Percentiles rank a stretch among this genome's conserved stretches.
Conservation (phyloP, 768 basidiomycete genomes). For the Trametes sanguinea region DNA sequence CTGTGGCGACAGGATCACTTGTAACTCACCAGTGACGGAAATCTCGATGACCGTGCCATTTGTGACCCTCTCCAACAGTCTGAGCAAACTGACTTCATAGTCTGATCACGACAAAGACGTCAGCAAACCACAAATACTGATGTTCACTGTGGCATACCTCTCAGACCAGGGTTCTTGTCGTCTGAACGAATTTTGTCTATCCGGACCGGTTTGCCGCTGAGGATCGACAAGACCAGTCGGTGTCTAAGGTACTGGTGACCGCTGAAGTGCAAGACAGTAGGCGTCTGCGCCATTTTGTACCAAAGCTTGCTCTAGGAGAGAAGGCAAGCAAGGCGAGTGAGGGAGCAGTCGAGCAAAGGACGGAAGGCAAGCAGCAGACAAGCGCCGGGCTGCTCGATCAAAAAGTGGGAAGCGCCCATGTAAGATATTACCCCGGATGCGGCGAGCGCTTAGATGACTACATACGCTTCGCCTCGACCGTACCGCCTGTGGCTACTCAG, state of each 20-base stretch:
- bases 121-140: neutral
- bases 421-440: slow-evolving; percentile 2
- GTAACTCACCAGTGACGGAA: slow-evolving; percentile 79
- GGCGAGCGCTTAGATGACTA: slow-evolving; percentile 14
- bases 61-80: slow-evolving; percentile 86
- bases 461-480: slow-evolving; percentile 1
- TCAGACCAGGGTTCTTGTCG: slow-evolving; percentile 94
- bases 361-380: neutral
- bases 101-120: slow-evolving; percentile 48
- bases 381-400: slow-evolving; percentile 4
- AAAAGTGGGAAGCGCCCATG: slow-evolving; percentile 16
- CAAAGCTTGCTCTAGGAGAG: neutral
- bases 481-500: neutral
- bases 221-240: slow-evolving; percentile 83
- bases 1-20: neutral
- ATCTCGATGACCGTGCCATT: slow-evolving; percentile 97
- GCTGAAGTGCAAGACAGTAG: slow-evolving; percentile 56
- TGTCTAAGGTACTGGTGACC: slow-evolving; percentile 84
- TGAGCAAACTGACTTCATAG: slow-evolving; percentile 88
- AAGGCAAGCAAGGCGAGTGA: neutral
- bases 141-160: slow-evolving; percentile 51
- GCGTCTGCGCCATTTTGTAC: slow-evolving; percentile 19
- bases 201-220: slow-evolving; percentile 82
- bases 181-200: slow-evolving; percentile 88
- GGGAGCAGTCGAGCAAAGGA: neutral